phyloP scores from a whole-genome alignment of 1,284 basidiomycete genomes.

The Anthracocystis setariae region DNA sequence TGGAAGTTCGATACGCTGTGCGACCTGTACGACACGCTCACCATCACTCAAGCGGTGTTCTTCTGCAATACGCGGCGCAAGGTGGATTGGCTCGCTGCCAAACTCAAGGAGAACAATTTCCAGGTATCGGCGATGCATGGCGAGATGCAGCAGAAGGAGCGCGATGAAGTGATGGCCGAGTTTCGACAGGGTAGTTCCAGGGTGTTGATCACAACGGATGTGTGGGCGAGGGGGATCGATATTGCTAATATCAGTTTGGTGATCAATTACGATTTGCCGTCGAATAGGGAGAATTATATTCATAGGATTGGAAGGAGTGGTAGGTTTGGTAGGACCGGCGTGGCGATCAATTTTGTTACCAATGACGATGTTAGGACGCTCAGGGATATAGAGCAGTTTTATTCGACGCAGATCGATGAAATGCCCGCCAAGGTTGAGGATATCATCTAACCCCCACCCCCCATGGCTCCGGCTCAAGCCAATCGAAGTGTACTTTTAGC shows the following conservation, averaged over 20 bases:
- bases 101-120: conserved; percentile 80
- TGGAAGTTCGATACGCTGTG: conserved; percentile 99
- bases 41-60: conserved; percentile 99
- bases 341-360: conserved; percentile 72
- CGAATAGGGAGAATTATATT: conserved; percentile 85
- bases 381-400: conserved; percentile 65
- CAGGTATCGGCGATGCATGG: conserved; percentile 75
- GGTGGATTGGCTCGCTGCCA: conserved; percentile 99
- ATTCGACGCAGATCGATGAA: conserved; percentile 65
- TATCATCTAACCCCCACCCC: conserved; percentile 44
- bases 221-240: conserved; percentile 98
- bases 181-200: conserved; percentile 84
- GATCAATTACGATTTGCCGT: conserved; percentile 94
- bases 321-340: conserved; percentile 93
- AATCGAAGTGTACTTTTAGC: conserved; percentile 28
- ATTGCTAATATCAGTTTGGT: conserved; percentile 98
- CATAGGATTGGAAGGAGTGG: conserved; percentile 96
- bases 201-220: conserved; percentile 73
- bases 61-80: conserved; percentile 99
- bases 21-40: conserved; percentile 94
- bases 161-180: conserved; percentile 98
- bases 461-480: no score
- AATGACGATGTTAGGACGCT: conserved; percentile 73
- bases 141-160: conserved; percentile 98
- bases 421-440: conserved; percentile 68